Evolutionary conservation across 2,329 filamentous ascomycete genomes (phyloP).

Genomic region (Talaromyces sp.): DNA sequence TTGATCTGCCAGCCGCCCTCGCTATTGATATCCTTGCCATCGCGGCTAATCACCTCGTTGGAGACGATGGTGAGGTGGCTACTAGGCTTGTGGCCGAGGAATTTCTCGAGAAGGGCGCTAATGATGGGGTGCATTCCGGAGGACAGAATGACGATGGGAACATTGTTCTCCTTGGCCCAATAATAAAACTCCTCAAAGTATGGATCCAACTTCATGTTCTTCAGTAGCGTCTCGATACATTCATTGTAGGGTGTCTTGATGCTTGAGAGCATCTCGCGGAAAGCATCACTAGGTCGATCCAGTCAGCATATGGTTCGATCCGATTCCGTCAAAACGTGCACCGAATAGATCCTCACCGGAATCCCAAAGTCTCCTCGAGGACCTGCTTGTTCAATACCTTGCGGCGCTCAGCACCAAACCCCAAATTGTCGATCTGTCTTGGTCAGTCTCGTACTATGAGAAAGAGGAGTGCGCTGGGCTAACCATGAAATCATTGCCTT

Average conservation of each 20-base stretch:
- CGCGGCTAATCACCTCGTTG: conserved; percentile 72
- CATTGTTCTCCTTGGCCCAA: conserved; percentile 78
- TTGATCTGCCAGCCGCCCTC: conserved; percentile 84
- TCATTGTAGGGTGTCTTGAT: conserved; percentile 77
- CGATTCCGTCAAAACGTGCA: not conserved
- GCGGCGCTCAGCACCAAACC: conserved; percentile 74
- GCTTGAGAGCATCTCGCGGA: conserved; percentile 89
- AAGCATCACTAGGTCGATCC: conserved; percentile 63
- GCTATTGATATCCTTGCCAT: conserved; percentile 73
- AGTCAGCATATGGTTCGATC: conserved; percentile 6
- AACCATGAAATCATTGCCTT: conserved; percentile 68
- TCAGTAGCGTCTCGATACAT: conserved; percentile 75
- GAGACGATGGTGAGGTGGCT: conserved; percentile 81
- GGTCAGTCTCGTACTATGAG: conserved; percentile 40
- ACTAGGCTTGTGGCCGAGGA: conserved; percentile 76
- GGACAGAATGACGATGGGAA: conserved; percentile 89
- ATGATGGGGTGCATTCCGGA: conserved; percentile 95
- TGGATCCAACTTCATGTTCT: conserved; percentile 87
- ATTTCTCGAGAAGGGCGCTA: conserved; percentile 74
- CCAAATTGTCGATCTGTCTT: conserved; percentile 83
- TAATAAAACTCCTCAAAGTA: conserved; percentile 84
- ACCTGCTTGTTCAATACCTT: conserved; percentile 75
- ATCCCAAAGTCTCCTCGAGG: conserved; percentile 69
- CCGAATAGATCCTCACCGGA: conserved; percentile 57
- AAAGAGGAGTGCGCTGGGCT: conserved; percentile 7